Percentiles rank a stretch among this genome's conserved stretches.
These are phyloP conservation scores for Rostrohypoxylon terebratum DNA, from an alignment of 495 filamentous ascomycete genomes.

Conservation along the genomic window DNA sequence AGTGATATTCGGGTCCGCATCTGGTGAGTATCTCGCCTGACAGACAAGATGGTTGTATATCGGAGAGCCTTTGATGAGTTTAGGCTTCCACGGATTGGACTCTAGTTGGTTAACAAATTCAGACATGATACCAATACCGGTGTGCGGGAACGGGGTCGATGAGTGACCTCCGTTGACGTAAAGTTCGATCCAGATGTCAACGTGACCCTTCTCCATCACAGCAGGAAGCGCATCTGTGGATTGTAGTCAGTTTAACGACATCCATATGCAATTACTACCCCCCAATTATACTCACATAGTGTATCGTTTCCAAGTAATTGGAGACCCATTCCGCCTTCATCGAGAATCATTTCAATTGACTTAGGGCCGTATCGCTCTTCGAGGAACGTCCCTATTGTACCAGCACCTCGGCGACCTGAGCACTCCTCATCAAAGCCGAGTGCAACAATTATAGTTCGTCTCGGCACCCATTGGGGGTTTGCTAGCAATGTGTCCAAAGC, in stretches of 20 bases:
- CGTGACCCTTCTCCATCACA: constrained; percentile 65
- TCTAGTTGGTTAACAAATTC: constrained; percentile 72
- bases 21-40: constrained; percentile 49
- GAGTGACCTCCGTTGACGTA: constrained; percentile 71
- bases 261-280: constrained; percentile 39
- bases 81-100: constrained; percentile 64
- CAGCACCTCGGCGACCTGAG: constrained; percentile 68
- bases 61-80: constrained; percentile 51
- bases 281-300: constrained; percentile 40
- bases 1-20: constrained; percentile 49
- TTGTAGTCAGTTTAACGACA: constrained; percentile 44
- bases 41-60: constrained; percentile 65
- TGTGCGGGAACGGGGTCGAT: constrained; percentile 69
- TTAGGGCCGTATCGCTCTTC: constrained; percentile 66
- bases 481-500: constrained; percentile 68
- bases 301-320: constrained; percentile 56
- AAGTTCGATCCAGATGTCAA: constrained; percentile 65
- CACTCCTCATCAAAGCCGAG: constrained; percentile 78
- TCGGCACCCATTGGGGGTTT: constrained; percentile 65
- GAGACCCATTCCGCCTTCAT: constrained; percentile 69
- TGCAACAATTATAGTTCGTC: constrained; percentile 68
- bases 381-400: constrained; percentile 61
- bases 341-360: constrained; percentile 70
- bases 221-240: constrained; percentile 62
- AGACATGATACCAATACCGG: constrained; percentile 71